Base-by-base conservation (phyloP, 768 basidiomycete genomes). In the Dictyophora rubrovolvata region DNA sequence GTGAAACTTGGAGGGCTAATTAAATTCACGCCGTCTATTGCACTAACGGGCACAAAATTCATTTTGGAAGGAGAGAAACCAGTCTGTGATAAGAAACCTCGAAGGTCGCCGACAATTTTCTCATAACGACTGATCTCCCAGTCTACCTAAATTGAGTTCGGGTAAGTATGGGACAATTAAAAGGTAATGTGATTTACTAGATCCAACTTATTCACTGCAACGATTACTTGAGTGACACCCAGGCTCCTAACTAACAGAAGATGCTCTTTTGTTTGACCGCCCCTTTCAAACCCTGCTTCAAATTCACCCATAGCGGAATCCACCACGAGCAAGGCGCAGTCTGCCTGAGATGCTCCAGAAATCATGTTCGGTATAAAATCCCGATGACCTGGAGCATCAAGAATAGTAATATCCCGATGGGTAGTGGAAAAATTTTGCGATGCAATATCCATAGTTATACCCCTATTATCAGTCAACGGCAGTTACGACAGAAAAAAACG, bases 311-410 rank as follows among this genome's bases (percentile, higher is more conserved):
- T 83, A 5, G 86, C 77, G 1, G 93, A 85, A 69, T 96, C 96
- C 23, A 99, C 85, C 3, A 98, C 94, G 20, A 98, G 82, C 8
- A 98, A 72, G 0, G 96, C 93, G 51, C 91, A 91, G 64, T 98
- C 96, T 0, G 95, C 96, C 71, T 97, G 96, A 1, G 94, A 85
- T 7, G 96, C 95, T 1, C 96, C 96, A 0, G 94, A 97, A 55
- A 99, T 99, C 95, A 98, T 98, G 68, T 98, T 98, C 1, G 96
- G 96, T 62, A 99, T 88, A 65, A 98, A 98, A 67, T 99, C 96
- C 63, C 85, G 87, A 71, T 99, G 96, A 0, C 96, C 96, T 0
- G 96, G 96, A 0, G 95, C 95, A 66, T 99, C 96, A 33, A 99
- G 80, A n/a, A 99, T 82, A 1, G 93, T 96, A 63, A 98, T 84